These are phyloP conservation scores for Coemansia sp. DNA, from an alignment of 192 early-diverging fungal species.

Conservation along the genomic window DNA sequence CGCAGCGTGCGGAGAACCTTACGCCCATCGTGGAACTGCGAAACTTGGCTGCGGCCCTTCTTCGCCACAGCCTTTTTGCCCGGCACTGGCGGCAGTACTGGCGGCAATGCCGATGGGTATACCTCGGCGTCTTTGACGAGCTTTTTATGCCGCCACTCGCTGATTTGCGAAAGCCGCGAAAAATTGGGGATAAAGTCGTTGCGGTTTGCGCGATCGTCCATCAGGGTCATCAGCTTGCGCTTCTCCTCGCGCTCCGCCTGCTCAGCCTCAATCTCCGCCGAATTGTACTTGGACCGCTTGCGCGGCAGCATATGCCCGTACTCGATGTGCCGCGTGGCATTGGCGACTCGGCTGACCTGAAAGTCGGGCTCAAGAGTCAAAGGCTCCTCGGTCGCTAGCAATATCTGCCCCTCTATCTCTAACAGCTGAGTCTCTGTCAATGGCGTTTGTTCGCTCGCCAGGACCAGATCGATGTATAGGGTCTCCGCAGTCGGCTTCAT, in stretches of 20 bases:
- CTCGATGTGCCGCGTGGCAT: conserved; percentile 65
- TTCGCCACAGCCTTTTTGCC: conserved; percentile 45
- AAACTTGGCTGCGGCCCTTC: conserved; percentile 48
- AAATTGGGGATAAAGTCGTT: conserved; percentile 72
- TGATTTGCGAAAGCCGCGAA: conserved; percentile 68
- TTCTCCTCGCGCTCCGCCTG: conserved; percentile 70
- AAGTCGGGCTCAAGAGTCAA: conserved; percentile 71
- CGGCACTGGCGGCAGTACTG: conserved; percentile 11
- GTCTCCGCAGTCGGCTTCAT: conserved; percentile 56
- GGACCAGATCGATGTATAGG: conserved; percentile 36
- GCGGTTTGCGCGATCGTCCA: conserved; percentile 62
- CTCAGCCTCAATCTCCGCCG: conserved; percentile 70
- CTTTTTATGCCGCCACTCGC: conserved; percentile 72
- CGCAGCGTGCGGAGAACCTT: conserved; percentile 73
- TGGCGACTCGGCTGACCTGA: conserved; percentile 70
- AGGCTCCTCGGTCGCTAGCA: conserved; percentile 70
- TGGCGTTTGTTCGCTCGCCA: conserved; percentile 45
- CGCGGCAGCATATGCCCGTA: conserved; percentile 58
- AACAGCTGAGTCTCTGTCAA: conserved; percentile 63
- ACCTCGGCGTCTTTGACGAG: conserved; percentile 59
- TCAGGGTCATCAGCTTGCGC: conserved; percentile 68
- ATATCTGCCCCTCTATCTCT: conserved; percentile 67
- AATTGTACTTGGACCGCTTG: conserved; percentile 74
- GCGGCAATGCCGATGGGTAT: conserved; percentile 35
- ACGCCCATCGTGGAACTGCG: conserved; percentile 61